Percentiles rank a stretch among this genome's conserved stretches.
Conservation (phyloP, 2,329 filamentous ascomycete species). For the Gnomoniopsis sp. region DNA sequence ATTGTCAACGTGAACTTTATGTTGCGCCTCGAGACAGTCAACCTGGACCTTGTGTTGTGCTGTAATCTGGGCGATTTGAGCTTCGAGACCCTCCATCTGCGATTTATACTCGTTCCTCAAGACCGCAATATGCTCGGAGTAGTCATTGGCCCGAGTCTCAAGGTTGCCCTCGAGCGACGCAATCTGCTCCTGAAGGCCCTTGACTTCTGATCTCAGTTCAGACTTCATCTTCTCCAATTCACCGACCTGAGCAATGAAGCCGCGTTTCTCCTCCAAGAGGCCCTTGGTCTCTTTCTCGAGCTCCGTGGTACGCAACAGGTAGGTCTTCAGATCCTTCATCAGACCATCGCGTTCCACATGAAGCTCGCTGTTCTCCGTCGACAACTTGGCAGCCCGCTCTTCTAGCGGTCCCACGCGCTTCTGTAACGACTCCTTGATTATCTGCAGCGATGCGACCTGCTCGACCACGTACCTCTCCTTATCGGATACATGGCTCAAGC, state of each 20-base stretch:
- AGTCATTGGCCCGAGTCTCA: constrained; percentile 10
- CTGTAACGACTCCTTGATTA: constrained; percentile 18
- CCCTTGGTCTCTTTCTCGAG: constrained; percentile 18
- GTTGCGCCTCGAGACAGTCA: constrained; percentile 9
- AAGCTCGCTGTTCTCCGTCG: constrained; percentile 13
- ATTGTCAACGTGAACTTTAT: constrained; percentile 15
- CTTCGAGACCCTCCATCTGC: constrained; percentile 11
- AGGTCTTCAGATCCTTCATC: constrained; percentile 13
- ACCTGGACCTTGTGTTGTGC: constrained; percentile 6
- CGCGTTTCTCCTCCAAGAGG: constrained; percentile 14
- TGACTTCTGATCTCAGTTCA: constrained; percentile 3
- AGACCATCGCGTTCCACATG: constrained; percentile 10
- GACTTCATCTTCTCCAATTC: constrained; percentile 17
- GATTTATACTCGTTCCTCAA: constrained; percentile 12
- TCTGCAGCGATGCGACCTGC: constrained; percentile 20
- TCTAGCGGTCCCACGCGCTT: constrained; percentile 20
- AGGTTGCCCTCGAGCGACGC: constrained; percentile 3
- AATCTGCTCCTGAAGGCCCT: constrained; percentile 9
- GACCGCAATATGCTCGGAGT: constrained; percentile 7
- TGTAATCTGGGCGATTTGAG: constrained; percentile 1
- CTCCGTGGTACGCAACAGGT: constrained; percentile 19
- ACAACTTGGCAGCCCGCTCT: constrained; percentile 17
- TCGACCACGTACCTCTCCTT: constrained; percentile 17
- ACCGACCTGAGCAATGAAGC: constrained; percentile 13
- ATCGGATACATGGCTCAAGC: constrained; percentile 14